phyloP scores from a whole-genome alignment of 257 asterid genomes.

The Jaltomata sinuosa region DNA sequence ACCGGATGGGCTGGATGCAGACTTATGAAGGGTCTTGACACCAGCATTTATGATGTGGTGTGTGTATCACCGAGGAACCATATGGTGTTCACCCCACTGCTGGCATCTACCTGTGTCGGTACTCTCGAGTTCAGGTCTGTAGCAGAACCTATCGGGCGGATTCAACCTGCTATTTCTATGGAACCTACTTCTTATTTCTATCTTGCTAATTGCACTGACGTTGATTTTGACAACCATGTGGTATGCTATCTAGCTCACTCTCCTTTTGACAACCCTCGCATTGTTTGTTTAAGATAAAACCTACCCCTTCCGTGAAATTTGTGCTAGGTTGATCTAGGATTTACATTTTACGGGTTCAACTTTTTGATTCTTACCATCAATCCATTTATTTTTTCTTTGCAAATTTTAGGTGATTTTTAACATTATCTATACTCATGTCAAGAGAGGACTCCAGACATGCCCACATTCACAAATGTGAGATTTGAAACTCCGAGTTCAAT shows the following conservation, averaged over 20 bases:
- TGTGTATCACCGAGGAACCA: slow-evolving; percentile 90
- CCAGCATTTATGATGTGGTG: slow-evolving; percentile 58
- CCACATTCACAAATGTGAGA: no score
- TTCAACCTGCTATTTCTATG: slow-evolving; percentile 82
- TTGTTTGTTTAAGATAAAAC: no score
- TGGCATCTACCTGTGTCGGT: slow-evolving; percentile 96
- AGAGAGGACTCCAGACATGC: no score
- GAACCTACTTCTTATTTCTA: slow-evolving; percentile 86
- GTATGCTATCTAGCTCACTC: slow-evolving; percentile 20
- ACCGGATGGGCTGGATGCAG: slow-evolving; percentile 97
- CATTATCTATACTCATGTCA: no score
- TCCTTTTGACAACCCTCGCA: background rate
- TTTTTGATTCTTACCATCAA: no score
- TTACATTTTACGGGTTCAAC: no score
- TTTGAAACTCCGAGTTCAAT: no score
- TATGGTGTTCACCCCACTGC: slow-evolving; percentile 88
- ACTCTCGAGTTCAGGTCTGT: slow-evolving; percentile 96
- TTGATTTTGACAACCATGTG: slow-evolving; percentile 64
- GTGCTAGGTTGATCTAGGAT: no score
- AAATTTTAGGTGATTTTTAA: no score
- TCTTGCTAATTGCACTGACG: slow-evolving; percentile 62
- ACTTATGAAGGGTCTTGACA: slow-evolving; percentile 71
- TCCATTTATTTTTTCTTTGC: no score
- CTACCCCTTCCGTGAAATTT: no score
- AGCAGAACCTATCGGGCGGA: slow-evolving; percentile 84